Percentiles rank a stretch among this genome's conserved stretches.
phyloP scores from a whole-genome alignment of 2,329 filamentous ascomycete species.

The Epichloe aotearoae region DNA sequence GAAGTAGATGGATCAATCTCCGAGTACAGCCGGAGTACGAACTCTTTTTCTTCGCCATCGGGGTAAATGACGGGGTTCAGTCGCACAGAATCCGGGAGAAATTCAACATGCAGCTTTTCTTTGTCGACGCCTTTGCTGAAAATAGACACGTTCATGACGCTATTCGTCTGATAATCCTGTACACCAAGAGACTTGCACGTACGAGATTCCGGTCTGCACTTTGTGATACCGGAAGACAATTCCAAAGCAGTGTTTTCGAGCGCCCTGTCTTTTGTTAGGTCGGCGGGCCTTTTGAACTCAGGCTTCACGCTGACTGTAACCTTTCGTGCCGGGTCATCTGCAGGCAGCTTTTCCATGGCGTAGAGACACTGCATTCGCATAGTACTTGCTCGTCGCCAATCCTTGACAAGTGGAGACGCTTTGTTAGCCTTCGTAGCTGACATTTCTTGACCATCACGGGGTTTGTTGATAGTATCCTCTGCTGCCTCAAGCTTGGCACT shows the following conservation, averaged over 20 bases:
- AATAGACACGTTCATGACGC: slow-evolving; percentile 24
- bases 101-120: slow-evolving; percentile 26
- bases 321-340: slow-evolving; percentile 32
- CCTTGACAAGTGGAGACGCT: slow-evolving; percentile 4
- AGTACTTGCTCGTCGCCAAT: slow-evolving; percentile 28
- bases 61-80: slow-evolving; percentile 21
- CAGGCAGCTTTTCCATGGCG: slow-evolving; percentile 29
- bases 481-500: slow-evolving; percentile 16
- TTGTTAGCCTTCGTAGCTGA: not conserved
- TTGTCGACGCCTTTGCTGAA: slow-evolving; percentile 30
- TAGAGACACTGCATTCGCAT: slow-evolving; percentile 35
- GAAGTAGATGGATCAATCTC: slow-evolving; percentile 48
- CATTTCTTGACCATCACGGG: too few relatives aligned
- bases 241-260: not conserved
- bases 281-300: slow-evolving; percentile 17
- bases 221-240: too few relatives aligned
- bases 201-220: too few relatives aligned
- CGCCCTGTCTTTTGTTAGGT: slow-evolving; percentile 4
- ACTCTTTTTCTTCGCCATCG: slow-evolving; percentile 40
- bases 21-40: slow-evolving; percentile 52
- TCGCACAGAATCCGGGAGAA: slow-evolving; percentile 13
- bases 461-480: slow-evolving; percentile 12
- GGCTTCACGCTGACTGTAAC: slow-evolving; percentile 24
- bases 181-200: slow-evolving; percentile 10
- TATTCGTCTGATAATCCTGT: slow-evolving; percentile 24